A percentile compares a stretch with the other conserved stretches of the same genome.
These are phyloP conservation scores for Yamadazyma diddensiae DNA, from an alignment of 1,139 yeast species.

Conservation along the genomic window DNA sequence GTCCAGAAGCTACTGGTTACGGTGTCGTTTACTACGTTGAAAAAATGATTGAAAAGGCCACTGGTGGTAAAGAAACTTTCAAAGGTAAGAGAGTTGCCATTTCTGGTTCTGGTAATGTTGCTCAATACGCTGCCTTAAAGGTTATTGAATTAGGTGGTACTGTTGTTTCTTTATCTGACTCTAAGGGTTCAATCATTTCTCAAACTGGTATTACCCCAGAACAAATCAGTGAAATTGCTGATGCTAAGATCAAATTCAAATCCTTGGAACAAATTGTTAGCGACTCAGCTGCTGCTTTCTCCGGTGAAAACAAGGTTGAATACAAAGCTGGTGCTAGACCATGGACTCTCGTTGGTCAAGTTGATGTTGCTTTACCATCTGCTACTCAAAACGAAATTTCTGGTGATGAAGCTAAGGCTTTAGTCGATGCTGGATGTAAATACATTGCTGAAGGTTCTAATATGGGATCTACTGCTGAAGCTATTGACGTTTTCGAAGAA, in stretches of 20 bases:
- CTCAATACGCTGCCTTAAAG: slow-evolving; percentile 97
- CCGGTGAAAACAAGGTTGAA: slow-evolving; percentile 52
- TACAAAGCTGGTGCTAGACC: slow-evolving; percentile 95
- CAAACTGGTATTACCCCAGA: slow-evolving; percentile 78
- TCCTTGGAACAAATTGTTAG: slow-evolving; percentile 65
- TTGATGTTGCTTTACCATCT: slow-evolving; percentile 95
- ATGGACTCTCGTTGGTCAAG: slow-evolving; percentile 89
- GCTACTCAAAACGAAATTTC: slow-evolving; percentile 98
- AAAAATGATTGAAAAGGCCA: slow-evolving; percentile 94
- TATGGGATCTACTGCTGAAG: slow-evolving; percentile 98
- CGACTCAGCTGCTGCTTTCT: slow-evolving; percentile 57
- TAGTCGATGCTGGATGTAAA: slow-evolving; percentile 88
- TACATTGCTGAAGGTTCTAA: slow-evolving; percentile 98
- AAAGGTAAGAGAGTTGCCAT: slow-evolving; percentile 92
- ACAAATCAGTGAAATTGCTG: slow-evolving; percentile 75
- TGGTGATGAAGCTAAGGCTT: slow-evolving; percentile 94
- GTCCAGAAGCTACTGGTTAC: slow-evolving; percentile 99
- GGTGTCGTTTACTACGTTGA: slow-evolving; percentile 96
- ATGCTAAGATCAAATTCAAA: slow-evolving; percentile 79
- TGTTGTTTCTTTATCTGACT: slow-evolving; percentile 91
- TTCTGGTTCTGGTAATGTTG: slow-evolving; percentile 98
- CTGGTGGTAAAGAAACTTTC: slow-evolving; percentile 84
- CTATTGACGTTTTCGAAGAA: slow-evolving; percentile 90
- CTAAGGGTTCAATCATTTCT: slow-evolving; percentile 81
- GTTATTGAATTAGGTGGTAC: slow-evolving; percentile 95